These are phyloP conservation scores for Laburnicola sp. DNA, from an alignment of 2,329 filamentous ascomycete species.

Conservation along the genomic window DNA sequence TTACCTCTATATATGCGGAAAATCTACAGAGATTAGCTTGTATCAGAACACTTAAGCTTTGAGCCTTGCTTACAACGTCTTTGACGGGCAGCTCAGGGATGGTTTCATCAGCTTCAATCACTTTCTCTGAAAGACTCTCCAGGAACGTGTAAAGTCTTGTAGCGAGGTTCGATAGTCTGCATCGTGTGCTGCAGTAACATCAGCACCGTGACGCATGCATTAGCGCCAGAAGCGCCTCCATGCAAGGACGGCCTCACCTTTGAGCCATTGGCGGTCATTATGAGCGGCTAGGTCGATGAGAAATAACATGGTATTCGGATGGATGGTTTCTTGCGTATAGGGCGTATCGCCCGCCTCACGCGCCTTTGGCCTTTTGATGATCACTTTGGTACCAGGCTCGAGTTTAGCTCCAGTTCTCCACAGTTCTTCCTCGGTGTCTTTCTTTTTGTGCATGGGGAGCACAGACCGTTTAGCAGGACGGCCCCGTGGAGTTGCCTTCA, in stretches of 20 bases:
- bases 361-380: conserved; percentile 67
- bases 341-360: conserved; percentile 61
- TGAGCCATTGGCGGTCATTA: conserved; percentile 66
- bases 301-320: conserved; percentile 67
- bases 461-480: conserved; percentile 23
- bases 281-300: conserved; percentile 61
- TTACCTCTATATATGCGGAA: conserved; percentile 77
- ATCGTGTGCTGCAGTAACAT: conserved; percentile 66
- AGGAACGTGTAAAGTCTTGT: conserved; percentile 80
- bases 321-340: conserved; percentile 61
- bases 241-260: conserved; percentile 49
- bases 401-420: conserved; percentile 62
- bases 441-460: conserved; percentile 28
- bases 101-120: conserved; percentile 74
- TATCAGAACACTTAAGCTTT: not conserved
- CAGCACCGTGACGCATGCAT: conserved; percentile 10
- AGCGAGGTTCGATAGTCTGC: conserved; percentile 75
- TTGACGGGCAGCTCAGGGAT: conserved; percentile 85
- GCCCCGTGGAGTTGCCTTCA: conserved; percentile 27
- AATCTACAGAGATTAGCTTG: conserved; percentile 50
- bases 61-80: conserved; percentile 63
- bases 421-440: conserved; percentile 52
- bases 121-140: conserved; percentile 68
- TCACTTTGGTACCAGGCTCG: conserved; percentile 62
- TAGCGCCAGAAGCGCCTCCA: not conserved